phyloP scores from a whole-genome alignment of 805 yeast species.

The Ogataea naganishii region DNA sequence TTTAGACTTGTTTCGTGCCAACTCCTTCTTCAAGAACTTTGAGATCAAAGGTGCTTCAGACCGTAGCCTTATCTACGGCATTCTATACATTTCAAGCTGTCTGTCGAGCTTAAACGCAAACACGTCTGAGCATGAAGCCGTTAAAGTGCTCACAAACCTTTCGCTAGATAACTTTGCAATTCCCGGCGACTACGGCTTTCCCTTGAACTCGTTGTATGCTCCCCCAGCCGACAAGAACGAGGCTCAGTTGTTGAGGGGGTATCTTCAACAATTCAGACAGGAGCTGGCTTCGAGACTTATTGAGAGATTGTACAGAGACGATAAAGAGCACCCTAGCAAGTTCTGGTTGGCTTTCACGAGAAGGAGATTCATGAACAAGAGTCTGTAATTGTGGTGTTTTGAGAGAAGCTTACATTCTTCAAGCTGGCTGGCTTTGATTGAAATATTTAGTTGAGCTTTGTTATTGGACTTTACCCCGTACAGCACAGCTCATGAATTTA shows the following conservation, averaged over 20 bases:
- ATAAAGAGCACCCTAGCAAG: constrained; percentile 62
- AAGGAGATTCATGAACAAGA: constrained; percentile 92
- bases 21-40: constrained; percentile 92
- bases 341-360: constrained; percentile 95
- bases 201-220: constrained; percentile 69
- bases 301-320: constrained; percentile 59
- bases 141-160: constrained; percentile 65
- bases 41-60: constrained; percentile 96
- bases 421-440: too few species aligned
- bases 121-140: constrained; percentile 49
- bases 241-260: constrained; percentile 69
- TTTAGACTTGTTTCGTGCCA: constrained; percentile 87
- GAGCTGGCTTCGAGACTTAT: constrained; percentile 80
- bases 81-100: constrained; percentile 81
- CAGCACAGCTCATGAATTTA: too few species aligned
- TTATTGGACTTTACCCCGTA: too few species aligned
- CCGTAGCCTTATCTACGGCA: constrained; percentile 88
- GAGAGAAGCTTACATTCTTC: too few species aligned
- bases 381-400: constrained; percentile 47
- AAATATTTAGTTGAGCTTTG: too few species aligned
- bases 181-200: constrained; percentile 95
- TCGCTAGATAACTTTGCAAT: constrained; percentile 82
- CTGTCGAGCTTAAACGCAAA: constrained; percentile 48
- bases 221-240: constrained; percentile 72
- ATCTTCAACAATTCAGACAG: constrained; percentile 90